Evolutionary conservation across 345 rosid genomes (phyloP), one percentile per base, ranked within the genome.

Genomic region (Moringa oleifera): DNA sequence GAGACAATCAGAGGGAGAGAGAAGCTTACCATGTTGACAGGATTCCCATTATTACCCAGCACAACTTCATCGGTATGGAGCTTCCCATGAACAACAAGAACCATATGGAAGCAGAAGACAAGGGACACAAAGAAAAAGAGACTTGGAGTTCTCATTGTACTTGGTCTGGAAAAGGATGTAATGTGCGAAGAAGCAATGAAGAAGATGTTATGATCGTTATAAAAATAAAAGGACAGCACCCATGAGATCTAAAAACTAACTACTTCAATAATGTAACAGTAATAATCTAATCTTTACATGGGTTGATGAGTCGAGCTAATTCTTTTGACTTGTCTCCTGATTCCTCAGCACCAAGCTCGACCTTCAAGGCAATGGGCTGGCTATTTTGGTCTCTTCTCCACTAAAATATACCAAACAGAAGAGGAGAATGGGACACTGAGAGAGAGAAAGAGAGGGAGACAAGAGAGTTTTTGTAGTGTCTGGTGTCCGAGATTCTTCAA

Each of bases 321-420:
- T 23, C 21, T 47, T 58, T 66, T 47, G 71, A 67, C 65, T 13
- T 72, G 71, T 67, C 68, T 53, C 65, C 68, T 46, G 68, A 72
- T 67, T 58, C 76, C 68, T 47, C 5, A 47, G 57, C 71, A 67
- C n/a, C n/a, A n/a, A n/a, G n/a, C n/a, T n/a, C n/a, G n/a, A n/a
- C n/a, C n/a, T n/a, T n/a, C n/a, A n/a, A n/a, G n/a, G n/a, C n/a
- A n/a, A n/a, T n/a, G n/a, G n/a, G n/a, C n/a, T n/a, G n/a, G n/a
- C n/a, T n/a, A n/a, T n/a, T n/a, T n/a, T n/a, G n/a, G n/a, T n/a
- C n/a, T n/a, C n/a, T n/a, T n/a, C n/a, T n/a, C n/a, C n/a, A n/a
- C n/a, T n/a, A n/a, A n/a, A n/a, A n/a, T n/a, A n/a, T n/a, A n/a
- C n/a, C n/a, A n/a, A n/a, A n/a, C n/a, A n/a, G n/a, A n/a, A n/a